Conservation (phyloP, 2,329 filamentous ascomycete species). For the Colletotrichum incanum region DNA sequence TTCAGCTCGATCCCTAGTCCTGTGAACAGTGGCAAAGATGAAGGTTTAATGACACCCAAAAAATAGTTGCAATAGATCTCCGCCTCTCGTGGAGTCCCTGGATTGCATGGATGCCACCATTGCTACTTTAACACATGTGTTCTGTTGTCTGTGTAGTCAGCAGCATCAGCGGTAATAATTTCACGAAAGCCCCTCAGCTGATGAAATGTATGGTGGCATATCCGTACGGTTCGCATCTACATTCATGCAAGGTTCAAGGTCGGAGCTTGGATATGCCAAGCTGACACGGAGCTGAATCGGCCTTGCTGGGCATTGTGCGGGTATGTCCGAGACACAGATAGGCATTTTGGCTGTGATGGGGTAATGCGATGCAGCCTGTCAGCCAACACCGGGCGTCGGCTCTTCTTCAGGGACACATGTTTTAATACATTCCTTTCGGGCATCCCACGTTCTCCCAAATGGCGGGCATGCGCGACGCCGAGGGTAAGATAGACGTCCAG, state of each 20-base stretch:
- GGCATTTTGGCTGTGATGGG: too few relatives aligned
- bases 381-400: background rate
- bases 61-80: too few relatives aligned
- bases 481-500: background rate
- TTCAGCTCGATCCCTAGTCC: too few relatives aligned
- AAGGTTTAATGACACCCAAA: too few relatives aligned
- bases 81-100: too few relatives aligned
- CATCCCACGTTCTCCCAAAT: too few relatives aligned
- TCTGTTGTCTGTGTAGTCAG: background rate
- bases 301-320: background rate
- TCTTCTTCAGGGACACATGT: background rate
- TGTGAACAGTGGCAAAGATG: too few relatives aligned
- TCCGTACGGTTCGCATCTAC: too few relatives aligned
- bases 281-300: background rate
- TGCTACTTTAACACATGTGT: too few relatives aligned
- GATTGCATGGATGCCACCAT: too few relatives aligned
- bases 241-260: background rate
- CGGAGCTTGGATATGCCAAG: background rate
- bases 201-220: background rate
- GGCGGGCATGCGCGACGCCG: background rate
- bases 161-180: background rate
- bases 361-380: background rate
- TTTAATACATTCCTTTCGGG: background rate
- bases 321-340: background rate
- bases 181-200: background rate